Percentiles rank a stretch among this genome's conserved stretches.
Evolutionary conservation across 106 monocot genomes (phyloP).

Genomic region (Dendrobium officinale): DNA sequence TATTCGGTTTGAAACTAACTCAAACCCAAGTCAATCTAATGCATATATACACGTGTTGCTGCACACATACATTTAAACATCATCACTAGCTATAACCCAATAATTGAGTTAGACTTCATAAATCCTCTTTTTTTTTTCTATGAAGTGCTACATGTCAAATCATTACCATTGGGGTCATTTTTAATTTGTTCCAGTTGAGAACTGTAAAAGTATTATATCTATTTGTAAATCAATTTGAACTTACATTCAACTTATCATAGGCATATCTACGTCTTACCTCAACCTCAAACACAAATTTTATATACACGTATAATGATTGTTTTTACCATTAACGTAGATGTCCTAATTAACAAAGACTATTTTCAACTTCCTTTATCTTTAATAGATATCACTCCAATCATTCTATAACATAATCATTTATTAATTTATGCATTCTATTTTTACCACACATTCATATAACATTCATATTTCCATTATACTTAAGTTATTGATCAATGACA

Average conservation of each 20-base stretch:
- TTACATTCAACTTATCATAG: neutral
- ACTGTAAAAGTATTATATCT: neutral
- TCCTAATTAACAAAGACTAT: neutral
- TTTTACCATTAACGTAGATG: neutral
- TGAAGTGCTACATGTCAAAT: neutral
- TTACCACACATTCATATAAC: neutral
- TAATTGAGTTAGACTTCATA: neutral
- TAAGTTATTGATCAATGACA: no score
- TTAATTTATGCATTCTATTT: neutral
- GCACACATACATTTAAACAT: neutral
- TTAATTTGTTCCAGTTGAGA: neutral
- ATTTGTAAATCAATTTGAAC: neutral
- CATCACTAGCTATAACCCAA: neutral
- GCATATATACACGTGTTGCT: neutral
- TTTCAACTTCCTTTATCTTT: neutral
- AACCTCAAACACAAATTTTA: neutral
- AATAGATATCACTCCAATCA: neutral
- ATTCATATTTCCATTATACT: neutral
- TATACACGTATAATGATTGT: neutral
- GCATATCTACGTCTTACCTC: neutral
- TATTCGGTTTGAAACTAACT: neutral
- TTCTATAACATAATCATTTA: neutral
- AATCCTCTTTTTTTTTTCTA: neutral
- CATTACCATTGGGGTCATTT: neutral
- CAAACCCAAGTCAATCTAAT: neutral